Base-by-base conservation (phyloP, 768 basidiomycete species). In the Phanerochaete sordida region DNA sequence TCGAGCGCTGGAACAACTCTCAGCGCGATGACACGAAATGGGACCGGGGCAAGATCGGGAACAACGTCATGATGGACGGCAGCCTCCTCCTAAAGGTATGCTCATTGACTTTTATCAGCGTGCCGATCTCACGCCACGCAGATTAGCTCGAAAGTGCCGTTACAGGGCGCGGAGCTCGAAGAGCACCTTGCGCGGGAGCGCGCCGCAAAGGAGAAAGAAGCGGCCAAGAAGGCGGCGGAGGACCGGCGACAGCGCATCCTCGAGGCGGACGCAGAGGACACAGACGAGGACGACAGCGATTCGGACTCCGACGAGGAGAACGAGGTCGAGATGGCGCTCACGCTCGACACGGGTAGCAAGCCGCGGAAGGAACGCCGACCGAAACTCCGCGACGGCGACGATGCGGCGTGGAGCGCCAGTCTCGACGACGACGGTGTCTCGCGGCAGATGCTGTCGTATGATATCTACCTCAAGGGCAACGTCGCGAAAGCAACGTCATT, bases 381-480 rank as follows among this genome's bases (percentile, higher is more conserved):
- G 45, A 83, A 81, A 65, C 74, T 70, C 19, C 72, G 62, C 39
- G 64, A 59, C 11, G 64, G 76, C 23, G 86, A 86, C 60, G 81
- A 76, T 7, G 71, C 75, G 23, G 89, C 87, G 68, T 92, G 90
- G 88, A 80, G 77, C 30, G 55, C 64, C 1, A 68, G 55, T 23
- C 71, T 89, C 61, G 90, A 92, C 63, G 92, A 93, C 61, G 91
- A 94, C 59, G 84, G 86, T 1, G 68, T 86, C 56, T 85, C 86
- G 15, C 87, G 84, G 66, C 86, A 90, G 43, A 73, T 89, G 56
- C 74, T 95, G 39, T 95, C 93, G 1, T 99, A 91, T 67, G 97
- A 99, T 73, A 97, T 98, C 65, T 98, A 93, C 72, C 81, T 98
- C 62, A 97, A 96, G 72, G 95, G 95, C n/a, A 94, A 96, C 63